Evolutionary conservation across 2,329 filamentous ascomycete genomes (phyloP).

Genomic region (Didymella sp.): DNA sequence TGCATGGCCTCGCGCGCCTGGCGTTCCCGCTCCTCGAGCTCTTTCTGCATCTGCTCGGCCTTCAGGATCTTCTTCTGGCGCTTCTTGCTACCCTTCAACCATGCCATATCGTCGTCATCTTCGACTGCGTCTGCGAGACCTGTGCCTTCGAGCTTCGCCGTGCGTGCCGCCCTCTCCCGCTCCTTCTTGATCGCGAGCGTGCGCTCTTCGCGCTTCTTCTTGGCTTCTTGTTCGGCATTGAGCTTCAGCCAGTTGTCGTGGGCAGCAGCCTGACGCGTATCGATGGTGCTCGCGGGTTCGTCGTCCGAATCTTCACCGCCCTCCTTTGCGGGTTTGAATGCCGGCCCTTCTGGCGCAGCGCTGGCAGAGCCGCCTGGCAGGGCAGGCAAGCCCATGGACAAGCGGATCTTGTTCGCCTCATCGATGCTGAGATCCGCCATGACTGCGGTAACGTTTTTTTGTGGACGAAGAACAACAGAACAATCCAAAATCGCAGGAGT

Average conservation of each 20-base stretch:
- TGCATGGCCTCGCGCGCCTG: conserved; percentile 69
- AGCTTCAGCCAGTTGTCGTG: conserved; percentile 77
- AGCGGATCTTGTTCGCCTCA: conserved; percentile 91
- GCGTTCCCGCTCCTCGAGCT: conserved; percentile 72
- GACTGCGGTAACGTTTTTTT: conserved; percentile 8
- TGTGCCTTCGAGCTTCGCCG: conserved; percentile 78
- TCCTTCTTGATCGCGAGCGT: conserved; percentile 86
- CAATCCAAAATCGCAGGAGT: background rate
- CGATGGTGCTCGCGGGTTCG: conserved; percentile 81
- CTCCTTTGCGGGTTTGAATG: conserved; percentile 61
- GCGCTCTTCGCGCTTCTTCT: conserved; percentile 78
- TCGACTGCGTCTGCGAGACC: conserved; percentile 80
- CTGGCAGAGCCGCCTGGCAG: conserved; percentile 78
- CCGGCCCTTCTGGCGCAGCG: conserved; percentile 58
- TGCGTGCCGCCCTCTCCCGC: conserved; percentile 80
- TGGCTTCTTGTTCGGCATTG: conserved; percentile 73
- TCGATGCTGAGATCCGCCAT: conserved; percentile 66
- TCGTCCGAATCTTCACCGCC: conserved; percentile 64
- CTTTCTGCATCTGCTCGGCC: conserved; percentile 73
- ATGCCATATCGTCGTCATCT: conserved; percentile 77
- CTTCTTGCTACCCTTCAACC: conserved; percentile 91
- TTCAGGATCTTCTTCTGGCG: conserved; percentile 87
- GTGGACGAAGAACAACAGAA: background rate
- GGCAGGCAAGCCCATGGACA: conserved; percentile 87
- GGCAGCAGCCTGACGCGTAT: conserved; percentile 75